A percentile compares a stretch with the other conserved stretches of the same genome.
Conservation (phyloP, 306 rosid species). For the Fagus sylvatica region DNA sequence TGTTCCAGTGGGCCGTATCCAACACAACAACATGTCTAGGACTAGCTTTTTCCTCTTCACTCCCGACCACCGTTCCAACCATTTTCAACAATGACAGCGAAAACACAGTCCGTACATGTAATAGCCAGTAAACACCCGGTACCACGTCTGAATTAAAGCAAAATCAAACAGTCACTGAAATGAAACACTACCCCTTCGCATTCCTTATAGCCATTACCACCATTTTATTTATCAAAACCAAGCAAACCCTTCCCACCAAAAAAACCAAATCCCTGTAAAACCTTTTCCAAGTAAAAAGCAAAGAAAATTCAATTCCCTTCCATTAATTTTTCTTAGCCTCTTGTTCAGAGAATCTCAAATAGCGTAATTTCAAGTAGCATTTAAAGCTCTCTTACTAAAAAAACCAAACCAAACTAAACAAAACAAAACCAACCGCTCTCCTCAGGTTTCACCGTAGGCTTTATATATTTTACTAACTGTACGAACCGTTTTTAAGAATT, state of each 20-base stretch:
- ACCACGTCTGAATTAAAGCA: slow-evolving; percentile 27
- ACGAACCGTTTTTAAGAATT: neutral
- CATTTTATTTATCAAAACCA: neutral
- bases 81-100: neutral
- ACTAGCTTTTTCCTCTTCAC: too few species aligned
- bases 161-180: slow-evolving; percentile 1
- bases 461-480: neutral
- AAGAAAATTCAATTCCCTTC: too few species aligned
- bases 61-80: too few species aligned
- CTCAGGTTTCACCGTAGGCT: neutral
- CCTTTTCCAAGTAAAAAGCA: too few species aligned
- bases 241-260: slow-evolving; percentile 21
- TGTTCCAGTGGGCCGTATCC: neutral
- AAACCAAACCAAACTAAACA: neutral
- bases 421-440: neutral
- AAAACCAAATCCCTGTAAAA: neutral
- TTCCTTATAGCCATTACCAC: slow-evolving; percentile 42
- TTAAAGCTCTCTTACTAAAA: slow-evolving; percentile 12
- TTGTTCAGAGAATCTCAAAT: slow-evolving; percentile 42
- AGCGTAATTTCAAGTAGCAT: slow-evolving; percentile 23
- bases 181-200: neutral
- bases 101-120: neutral
- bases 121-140: slow-evolving; percentile 45
- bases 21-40: too few species aligned
- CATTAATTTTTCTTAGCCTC: too few species aligned